Base-by-base conservation (phyloP, 139 green algal genomes). In the Coelastrella sp. region DNA sequence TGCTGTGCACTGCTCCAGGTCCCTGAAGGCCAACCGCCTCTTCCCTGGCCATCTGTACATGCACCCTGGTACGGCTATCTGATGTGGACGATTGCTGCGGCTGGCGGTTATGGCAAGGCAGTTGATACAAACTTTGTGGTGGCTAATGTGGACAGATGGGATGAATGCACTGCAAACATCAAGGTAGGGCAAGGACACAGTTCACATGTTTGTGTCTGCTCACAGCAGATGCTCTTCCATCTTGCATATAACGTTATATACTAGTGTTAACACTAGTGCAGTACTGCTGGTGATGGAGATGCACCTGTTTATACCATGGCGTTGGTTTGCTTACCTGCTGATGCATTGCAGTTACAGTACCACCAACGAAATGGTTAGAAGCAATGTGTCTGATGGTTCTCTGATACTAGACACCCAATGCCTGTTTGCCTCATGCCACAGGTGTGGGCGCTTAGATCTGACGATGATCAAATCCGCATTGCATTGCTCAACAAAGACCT, bases 31-130 rank as follows among this genome's bases (percentile, higher is more conserved):
- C 23, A 88, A 58, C 17, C 57, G 6, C 68, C 32, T 0, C 23
- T 65, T 20, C 88, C 88, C 68, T 91, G 74, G 56, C 88, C 88
- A 7, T 84, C 65, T n/a, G 88, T 91, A 57, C 88, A 91, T 68
- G 88, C 88, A 3, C 88, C 88, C 16, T 91, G 80, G 80, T 91
- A 80, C 22, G 88, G 80, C 88, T 88, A 88, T 71, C 88, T 91
- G 22, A 73, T 91, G 20, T 91, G 74, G 61, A 75, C 57, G 14
- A 22, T 22, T 10, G 80, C 80, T 20, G 83, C 80, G 13, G 80
- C 68, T 16, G 80, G 88, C 4, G 68, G 47, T 17, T 71, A 83
- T 58, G 87, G 79, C 64, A 22, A 66, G 20, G 23, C 19, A 22
- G 60, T 22, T 3, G 87, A 91, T 54, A 73, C 78, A 19, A 87